Conservation (phyloP, 805 yeast genomes). For the Saccharomycopsis olivae region DNA sequence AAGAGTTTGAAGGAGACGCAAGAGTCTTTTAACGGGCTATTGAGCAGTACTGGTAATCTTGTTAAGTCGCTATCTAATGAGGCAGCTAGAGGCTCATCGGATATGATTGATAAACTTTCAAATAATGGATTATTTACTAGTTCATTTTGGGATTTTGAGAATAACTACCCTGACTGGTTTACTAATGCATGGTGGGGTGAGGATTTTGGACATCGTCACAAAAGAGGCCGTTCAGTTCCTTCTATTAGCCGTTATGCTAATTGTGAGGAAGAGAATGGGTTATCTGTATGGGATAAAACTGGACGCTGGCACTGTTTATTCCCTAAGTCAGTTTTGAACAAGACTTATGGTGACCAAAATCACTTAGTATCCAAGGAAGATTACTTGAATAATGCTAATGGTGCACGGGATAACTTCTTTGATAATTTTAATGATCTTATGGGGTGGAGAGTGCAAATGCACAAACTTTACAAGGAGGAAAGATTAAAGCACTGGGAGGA, state of each 20-base stretch:
- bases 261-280: conserved; percentile 58
- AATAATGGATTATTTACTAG: too few relatives aligned
- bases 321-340: conserved; percentile 38
- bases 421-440: conserved; percentile 52
- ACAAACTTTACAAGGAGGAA: conserved; percentile 30
- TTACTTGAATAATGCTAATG: conserved; percentile 33
- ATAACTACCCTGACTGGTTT: too few relatives aligned
- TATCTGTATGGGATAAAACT: conserved; percentile 68
- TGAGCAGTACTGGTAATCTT: conserved; percentile 9
- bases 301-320: conserved; percentile 91
- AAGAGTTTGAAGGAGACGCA: conserved; percentile 15
- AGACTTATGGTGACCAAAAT: conserved; percentile 31
- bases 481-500: conserved; percentile 4
- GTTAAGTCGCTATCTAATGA: conserved; percentile 13
- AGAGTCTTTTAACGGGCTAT: conserved; percentile 9
- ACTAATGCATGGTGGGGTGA: too few relatives aligned
- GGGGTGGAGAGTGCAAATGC: conserved; percentile 56
- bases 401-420: conserved; percentile 51
- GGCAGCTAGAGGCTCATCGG: conserved; percentile 1
- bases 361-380: conserved; percentile 40
- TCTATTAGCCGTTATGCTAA: conserved; percentile 44
- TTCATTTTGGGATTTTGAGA: too few relatives aligned
- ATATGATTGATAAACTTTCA: background rate
- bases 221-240: conserved; percentile 55
- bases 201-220: too few relatives aligned